Evolutionary conservation across 2,329 filamentous ascomycete species (phyloP), one percentile per base, ranked within the genome.

Genomic region (Aspergillus nomiae): DNA sequence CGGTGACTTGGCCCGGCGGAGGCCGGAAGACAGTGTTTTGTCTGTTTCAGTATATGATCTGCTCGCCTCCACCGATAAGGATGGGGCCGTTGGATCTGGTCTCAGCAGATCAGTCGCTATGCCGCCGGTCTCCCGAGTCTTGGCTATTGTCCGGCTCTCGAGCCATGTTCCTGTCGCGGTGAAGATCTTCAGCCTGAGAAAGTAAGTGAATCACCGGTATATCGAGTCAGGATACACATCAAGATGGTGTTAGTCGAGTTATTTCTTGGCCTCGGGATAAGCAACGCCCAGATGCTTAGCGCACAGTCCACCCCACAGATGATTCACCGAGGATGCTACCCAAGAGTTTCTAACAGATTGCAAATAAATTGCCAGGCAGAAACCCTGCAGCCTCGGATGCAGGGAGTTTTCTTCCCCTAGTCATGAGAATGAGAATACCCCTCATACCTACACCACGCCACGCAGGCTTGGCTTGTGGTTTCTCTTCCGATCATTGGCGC

Each of bases 1-100:
- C 24, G 46, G 19, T 28, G 21, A 50, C 70, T 71, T 71, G 67
- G 70, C 68, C 70, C 70, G 69, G 58, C 69, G 66, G 70, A 63
- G 50, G 58, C 69, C 67, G 67, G 24, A 11, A 54, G 32, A 24
- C 16, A 9, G 11, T 54, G 51, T 26, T 30, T 14, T 6, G n/a
- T 55, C 51, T 11, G 14, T 28, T 59, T 41, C 32, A 56, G 21
- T 48, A 60, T 36, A 32, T 50, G 34, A 54, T 54, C 24, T 38
- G 30, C 26, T 41, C 19, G 6, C 46, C 43, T 41, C n/a, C 28
- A 51, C 34, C 26, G 58, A 53, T 53, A 59, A 59, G 46, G 36
- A 41, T 43, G 38, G 48, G 36, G 34, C 58, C 48, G 38, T 41
- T 38, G 32, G 21, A 34, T 48, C 56, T 45, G n/a, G 30, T 14